Evolutionary conservation across 306 rosid species (phyloP).

Genomic region (Betula pendula): DNA sequence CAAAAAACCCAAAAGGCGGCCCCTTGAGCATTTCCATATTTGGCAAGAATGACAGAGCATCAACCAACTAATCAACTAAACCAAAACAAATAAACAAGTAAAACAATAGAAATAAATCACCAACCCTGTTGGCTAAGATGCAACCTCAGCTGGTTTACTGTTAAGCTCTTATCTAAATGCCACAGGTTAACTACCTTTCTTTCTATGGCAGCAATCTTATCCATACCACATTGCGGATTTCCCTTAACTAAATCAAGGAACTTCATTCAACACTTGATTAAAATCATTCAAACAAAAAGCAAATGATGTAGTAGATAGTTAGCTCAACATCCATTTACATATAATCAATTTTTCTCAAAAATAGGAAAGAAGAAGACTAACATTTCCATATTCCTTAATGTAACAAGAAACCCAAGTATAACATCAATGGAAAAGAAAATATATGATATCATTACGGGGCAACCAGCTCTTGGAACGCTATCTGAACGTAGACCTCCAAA

Average conservation of each 20-base stretch:
- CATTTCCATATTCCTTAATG: background rate
- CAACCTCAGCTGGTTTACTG: too few species aligned
- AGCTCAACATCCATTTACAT: too few species aligned
- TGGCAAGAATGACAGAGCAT: background rate
- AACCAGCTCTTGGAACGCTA: conserved; percentile 88
- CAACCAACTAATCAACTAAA: background rate
- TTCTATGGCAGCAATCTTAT: too few species aligned
- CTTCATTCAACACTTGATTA: too few species aligned
- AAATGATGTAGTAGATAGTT: too few species aligned
- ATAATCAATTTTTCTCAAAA: too few species aligned
- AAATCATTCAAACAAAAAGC: too few species aligned
- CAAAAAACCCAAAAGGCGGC: background rate
- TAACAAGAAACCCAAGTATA: conserved; percentile 15
- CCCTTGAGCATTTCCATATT: background rate
- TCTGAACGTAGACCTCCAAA: conserved; percentile 85
- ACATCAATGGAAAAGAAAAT: conserved; percentile 15
- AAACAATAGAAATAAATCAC: background rate
- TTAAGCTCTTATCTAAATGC: too few species aligned
- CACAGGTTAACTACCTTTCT: too few species aligned
- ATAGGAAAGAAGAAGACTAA: too few species aligned
- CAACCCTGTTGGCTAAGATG: background rate
- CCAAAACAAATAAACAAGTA: background rate
- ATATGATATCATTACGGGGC: conserved; percentile 82
- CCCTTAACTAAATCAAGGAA: too few species aligned
- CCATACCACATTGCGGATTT: too few species aligned